Evolutionary conservation across 805 yeast genomes (phyloP).

Genomic region (Saccharomyces kudriavzevii): DNA sequence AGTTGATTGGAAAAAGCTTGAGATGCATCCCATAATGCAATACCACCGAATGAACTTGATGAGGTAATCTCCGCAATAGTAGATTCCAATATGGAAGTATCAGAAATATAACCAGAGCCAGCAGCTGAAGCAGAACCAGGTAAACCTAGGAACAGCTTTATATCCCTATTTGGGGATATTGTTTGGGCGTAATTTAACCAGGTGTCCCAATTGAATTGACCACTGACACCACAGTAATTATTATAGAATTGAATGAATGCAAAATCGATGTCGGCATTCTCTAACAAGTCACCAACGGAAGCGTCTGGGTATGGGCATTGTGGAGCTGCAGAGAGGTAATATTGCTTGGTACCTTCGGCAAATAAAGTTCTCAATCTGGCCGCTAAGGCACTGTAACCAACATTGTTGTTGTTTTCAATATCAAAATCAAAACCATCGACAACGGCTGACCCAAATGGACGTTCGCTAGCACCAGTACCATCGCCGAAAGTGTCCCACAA

Average conservation of each 20-base stretch:
- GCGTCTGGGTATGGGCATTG: slow-evolving; percentile 87
- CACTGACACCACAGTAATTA: slow-evolving; percentile 58
- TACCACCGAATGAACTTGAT: slow-evolving; percentile 71
- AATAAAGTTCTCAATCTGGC: slow-evolving; percentile 44
- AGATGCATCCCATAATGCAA: slow-evolving; percentile 88
- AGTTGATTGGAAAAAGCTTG: slow-evolving; percentile 47
- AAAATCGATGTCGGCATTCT: slow-evolving; percentile 60
- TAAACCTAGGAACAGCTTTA: slow-evolving; percentile 65
- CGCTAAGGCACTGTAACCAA: slow-evolving; percentile 63
- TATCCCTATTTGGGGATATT: slow-evolving; percentile 57
- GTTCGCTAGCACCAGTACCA: slow-evolving; percentile 47
- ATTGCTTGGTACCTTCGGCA: slow-evolving; percentile 47
- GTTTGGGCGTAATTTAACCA: slow-evolving; percentile 60
- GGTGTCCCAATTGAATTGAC: slow-evolving; percentile 57
- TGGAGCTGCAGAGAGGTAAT: slow-evolving; percentile 83
- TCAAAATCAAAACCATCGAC: slow-evolving; percentile 94
- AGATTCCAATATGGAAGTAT: slow-evolving; percentile 31
- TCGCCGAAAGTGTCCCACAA: slow-evolving; percentile 59
- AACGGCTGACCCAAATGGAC: slow-evolving; percentile 63
- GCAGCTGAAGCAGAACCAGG: slow-evolving; percentile 60
- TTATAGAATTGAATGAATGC: slow-evolving; percentile 86
- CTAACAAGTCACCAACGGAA: slow-evolving; percentile 49
- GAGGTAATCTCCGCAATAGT: slow-evolving; percentile 67
- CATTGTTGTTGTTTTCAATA: slow-evolving; percentile 55
- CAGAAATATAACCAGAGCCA: slow-evolving; percentile 52